Base-by-base conservation (phyloP, 176 grass and related monocot genomes). In the Chrysopogon serrulatus region DNA sequence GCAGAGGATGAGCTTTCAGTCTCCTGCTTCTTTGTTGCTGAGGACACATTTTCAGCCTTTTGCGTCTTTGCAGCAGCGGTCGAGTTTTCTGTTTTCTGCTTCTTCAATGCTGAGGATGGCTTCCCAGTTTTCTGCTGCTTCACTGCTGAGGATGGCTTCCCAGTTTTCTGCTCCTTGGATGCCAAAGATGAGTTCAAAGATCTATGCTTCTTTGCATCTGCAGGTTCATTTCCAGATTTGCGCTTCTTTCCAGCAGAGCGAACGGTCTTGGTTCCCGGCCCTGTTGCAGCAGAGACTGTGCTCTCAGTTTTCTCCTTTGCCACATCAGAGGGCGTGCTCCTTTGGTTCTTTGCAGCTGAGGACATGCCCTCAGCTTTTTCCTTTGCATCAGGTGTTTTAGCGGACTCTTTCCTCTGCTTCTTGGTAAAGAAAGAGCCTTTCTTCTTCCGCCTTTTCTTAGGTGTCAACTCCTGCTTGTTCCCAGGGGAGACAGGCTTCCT, bases 391-490 rank as follows among this genome's bases (percentile, higher is more conserved):
- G 45, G 48, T 49, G 47, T 41, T 40, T 47, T 48, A 2, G 74
- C 73, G 57, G 45, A 23, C 14, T 39, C 79, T 79, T 67, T 65
- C 35, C 10, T 61, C 37, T 83, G 74, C 39, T 42, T 87, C 73
- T 34, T 87, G 31, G 74, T 74, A 59, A 40, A 42, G 48, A 26
- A 53, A 49, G 7, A 28, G 28, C 21, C 65, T 27, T 69, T 61
- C 42, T 73, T 76, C 47, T 21, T 68, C 49, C 64, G 34, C 32
- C 16, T 66, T 40, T 68, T 59, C 32, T 68, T 83, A 26, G 80
- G 10, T 49, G 79, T 79, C 31, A 49, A 71, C 33, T 76, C 69
- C 68, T 76, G 74, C 45, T 86, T 90, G 60, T 59, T 83, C 63
- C 75, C 44, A 23, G 76, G 53, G 60, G 65, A 84, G 45, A 79